Percentiles rank a stretch among this genome's conserved stretches.
Conservation (phyloP, 768 basidiomycete species). For the Rhizopogon rudus region DNA sequence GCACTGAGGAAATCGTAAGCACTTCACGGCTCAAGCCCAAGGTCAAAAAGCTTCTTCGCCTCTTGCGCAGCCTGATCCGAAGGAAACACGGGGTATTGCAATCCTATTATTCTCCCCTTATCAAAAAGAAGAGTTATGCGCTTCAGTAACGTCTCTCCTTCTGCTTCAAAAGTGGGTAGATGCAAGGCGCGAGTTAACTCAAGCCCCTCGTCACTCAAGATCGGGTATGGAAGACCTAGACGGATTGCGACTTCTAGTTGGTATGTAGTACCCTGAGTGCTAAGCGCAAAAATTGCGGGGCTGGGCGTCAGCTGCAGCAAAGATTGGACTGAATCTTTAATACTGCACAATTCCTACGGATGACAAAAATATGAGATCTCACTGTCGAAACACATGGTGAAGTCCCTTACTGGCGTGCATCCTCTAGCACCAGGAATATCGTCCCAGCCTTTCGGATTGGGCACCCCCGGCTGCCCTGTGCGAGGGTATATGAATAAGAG, state of each 20-base stretch:
- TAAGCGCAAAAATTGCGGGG: constrained; percentile 13
- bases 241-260: constrained; percentile 14
- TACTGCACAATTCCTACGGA: constrained; percentile 14
- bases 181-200: constrained; percentile 7
- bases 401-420: constrained; percentile 16
- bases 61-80: constrained; percentile 12
- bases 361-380: neutral
- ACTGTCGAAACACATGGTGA: neutral
- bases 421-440: constrained; percentile 19
- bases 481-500: constrained; percentile 21
- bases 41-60: neutral
- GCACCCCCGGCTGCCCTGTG: constrained; percentile 11
- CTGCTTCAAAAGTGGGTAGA: constrained; percentile 17
- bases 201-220: constrained; percentile 13
- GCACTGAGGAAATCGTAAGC: no score
- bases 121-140: constrained; percentile 15
- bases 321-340: constrained; percentile 9
- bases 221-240: constrained; percentile 13
- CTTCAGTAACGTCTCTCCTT: constrained; percentile 13
- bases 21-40: neutral
- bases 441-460: constrained; percentile 14
- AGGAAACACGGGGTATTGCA: constrained; percentile 20
- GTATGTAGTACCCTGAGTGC: constrained; percentile 14
- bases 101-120: constrained; percentile 7
- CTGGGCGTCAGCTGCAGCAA: constrained; percentile 2